Conservation (phyloP, 140 eudicot species). For the Anethum foeniculum region DNA sequence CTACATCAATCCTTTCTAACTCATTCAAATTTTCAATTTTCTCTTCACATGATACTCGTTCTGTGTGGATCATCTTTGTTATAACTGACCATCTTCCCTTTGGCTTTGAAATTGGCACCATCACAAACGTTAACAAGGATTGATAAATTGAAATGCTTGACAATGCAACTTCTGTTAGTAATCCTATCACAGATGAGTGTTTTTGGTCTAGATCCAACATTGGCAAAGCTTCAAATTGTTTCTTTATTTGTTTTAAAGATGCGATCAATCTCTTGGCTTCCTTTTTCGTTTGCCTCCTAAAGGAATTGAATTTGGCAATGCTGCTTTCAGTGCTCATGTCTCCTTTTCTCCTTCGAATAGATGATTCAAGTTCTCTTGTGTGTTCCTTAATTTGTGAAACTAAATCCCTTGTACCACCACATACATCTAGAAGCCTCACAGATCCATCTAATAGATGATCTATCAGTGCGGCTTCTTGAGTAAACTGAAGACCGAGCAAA, state of each 20-base stretch:
- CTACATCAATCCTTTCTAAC: constrained; percentile 5
- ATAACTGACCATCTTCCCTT: constrained; percentile 21
- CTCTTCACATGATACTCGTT: constrained; percentile 10
- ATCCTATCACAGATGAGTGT: constrained; percentile 19
- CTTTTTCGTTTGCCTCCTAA: constrained; percentile 47
- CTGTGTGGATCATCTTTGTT: constrained; percentile 16
- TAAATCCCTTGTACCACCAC: constrained; percentile 37
- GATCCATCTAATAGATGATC: constrained; percentile 41
- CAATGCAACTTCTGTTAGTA: constrained; percentile 22
- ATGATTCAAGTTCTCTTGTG: constrained; percentile 29
- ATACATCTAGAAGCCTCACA: constrained; percentile 37
- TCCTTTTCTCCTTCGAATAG: constrained; percentile 31
- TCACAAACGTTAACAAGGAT: constrained; percentile 15
- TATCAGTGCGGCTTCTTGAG: constrained; percentile 39
- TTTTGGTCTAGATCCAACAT: constrained; percentile 13
- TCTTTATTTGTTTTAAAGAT: constrained; percentile 35
- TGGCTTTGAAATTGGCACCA: constrained; percentile 11
- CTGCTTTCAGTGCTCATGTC: constrained; percentile 10
- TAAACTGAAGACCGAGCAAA: constrained; percentile 37
- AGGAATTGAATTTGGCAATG: constrained; percentile 23
- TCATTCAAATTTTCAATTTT: constrained; percentile 3
- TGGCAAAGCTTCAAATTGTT: constrained; percentile 1
- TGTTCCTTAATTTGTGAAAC: constrained; percentile 42
- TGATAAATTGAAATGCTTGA: constrained; percentile 10
- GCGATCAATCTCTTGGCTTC: constrained; percentile 26